Percentiles rank a stretch among this genome's conserved stretches.
Evolutionary conservation across 2,329 filamentous ascomycete species (phyloP).

Genomic region (Cordyceps farinosa): DNA sequence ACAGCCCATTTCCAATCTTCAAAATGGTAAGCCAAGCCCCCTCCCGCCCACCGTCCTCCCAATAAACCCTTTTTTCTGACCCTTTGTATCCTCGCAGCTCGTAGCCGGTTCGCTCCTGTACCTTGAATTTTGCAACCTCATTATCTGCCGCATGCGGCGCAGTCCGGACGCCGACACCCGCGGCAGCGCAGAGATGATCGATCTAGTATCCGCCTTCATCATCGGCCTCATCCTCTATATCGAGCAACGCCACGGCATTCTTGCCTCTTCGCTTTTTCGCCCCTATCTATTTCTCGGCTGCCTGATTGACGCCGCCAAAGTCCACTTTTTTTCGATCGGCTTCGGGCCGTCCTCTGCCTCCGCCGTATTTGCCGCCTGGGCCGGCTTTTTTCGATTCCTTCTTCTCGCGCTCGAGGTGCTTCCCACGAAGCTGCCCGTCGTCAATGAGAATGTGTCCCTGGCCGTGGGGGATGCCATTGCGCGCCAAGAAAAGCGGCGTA

Average conservation of each 20-base stretch:
- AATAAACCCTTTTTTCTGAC: background rate
- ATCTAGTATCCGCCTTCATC: constrained; percentile 4
- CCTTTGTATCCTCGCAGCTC: background rate
- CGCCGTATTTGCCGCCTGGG: background rate
- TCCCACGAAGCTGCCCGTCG: background rate
- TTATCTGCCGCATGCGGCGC: constrained; percentile 10
- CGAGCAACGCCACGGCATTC: constrained; percentile 7
- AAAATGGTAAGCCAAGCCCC: background rate
- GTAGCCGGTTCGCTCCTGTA: background rate
- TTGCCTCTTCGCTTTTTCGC: background rate
- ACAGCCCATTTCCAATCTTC: background rate
- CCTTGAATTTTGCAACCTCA: constrained; percentile 3
- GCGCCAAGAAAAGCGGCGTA: background rate
- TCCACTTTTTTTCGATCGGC: background rate
- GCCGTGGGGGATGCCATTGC: background rate
- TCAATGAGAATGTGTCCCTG: background rate
- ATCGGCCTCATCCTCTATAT: constrained; percentile 13
- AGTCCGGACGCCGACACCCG: constrained; percentile 6
- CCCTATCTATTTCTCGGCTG: background rate
- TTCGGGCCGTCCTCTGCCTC: background rate
- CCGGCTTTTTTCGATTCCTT: background rate
- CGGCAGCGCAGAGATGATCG: constrained; percentile 5
- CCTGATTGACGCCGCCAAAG: constrained; percentile 10
- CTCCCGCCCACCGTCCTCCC: background rate
- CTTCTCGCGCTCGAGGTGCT: background rate